Conservation (phyloP, 371 early-diverging fungal genomes). For the Lichtheimia hyalospora region DNA sequence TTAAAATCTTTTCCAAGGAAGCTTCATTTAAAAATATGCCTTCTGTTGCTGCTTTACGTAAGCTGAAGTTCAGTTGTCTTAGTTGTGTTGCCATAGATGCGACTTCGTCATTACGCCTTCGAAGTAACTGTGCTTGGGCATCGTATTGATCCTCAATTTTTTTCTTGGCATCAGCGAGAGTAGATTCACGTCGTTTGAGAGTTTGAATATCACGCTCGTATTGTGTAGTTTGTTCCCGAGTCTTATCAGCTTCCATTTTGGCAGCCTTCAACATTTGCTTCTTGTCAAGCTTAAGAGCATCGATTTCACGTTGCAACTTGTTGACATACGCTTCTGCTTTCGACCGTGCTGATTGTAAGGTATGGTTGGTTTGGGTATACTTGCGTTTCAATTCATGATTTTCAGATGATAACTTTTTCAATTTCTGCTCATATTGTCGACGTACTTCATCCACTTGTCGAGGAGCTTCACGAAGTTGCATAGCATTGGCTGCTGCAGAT, state of each 20-base stretch:
- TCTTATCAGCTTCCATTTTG: conserved; percentile 59
- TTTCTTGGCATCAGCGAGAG: conserved; percentile 55
- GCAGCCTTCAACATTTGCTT: conserved; percentile 67
- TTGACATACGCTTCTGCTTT: conserved; percentile 37
- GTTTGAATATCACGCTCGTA: conserved; percentile 69
- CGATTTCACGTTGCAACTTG: conserved; percentile 45
- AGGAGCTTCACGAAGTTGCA: conserved; percentile 26
- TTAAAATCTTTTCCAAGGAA: conserved; percentile 16
- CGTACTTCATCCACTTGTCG: conserved; percentile 33
- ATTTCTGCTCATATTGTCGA: conserved; percentile 61
- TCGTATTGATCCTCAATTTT: conserved; percentile 65
- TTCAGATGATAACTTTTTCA: conserved; percentile 63
- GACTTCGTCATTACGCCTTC: conserved; percentile 48
- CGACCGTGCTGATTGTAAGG: conserved; percentile 44
- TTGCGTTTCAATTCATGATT: conserved; percentile 61
- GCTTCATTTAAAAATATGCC: conserved; percentile 36
- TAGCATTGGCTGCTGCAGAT: conserved; percentile 2
- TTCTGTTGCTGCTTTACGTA: conserved; percentile 35
- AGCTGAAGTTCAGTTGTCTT: conserved; percentile 23
- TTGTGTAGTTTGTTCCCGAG: conserved; percentile 51
- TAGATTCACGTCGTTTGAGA: conserved; percentile 49
- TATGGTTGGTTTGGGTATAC: conserved; percentile 47
- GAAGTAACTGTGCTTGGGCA: conserved; percentile 47
- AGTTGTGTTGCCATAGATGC: conserved; percentile 28
- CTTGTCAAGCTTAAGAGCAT: conserved; percentile 68